These are phyloP conservation scores for Raffaelea ambrosiae DNA, from an alignment of 2,329 filamentous ascomycete genomes.

Conservation along the genomic window DNA sequence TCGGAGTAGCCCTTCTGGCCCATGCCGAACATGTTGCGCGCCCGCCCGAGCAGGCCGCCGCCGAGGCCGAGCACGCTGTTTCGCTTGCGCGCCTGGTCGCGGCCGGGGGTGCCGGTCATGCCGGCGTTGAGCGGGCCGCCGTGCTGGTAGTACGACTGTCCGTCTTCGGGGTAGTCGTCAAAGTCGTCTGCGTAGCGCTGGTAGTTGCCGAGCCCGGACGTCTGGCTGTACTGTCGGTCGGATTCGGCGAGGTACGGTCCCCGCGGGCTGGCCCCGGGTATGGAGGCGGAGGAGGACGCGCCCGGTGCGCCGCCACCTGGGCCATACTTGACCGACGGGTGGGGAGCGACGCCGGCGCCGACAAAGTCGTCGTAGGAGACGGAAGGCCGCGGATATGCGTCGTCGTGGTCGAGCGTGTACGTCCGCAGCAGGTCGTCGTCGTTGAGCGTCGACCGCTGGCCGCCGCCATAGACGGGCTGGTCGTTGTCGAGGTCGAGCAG, in stretches of 20 bases:
- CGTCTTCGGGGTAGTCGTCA: conserved; percentile 73
- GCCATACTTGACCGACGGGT: conserved; percentile 32
- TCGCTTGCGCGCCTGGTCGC: conserved; percentile 59
- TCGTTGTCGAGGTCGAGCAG: conserved; percentile 68
- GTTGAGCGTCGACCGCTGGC: conserved; percentile 58
- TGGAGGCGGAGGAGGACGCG: conserved; percentile 13
- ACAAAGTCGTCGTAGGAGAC: conserved; percentile 95
- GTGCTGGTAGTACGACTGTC: conserved; percentile 75
- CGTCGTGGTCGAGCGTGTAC: conserved; percentile 57
- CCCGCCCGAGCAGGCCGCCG: conserved; percentile 75
- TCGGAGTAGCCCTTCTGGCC: conserved; percentile 75
- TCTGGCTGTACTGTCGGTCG: conserved; percentile 57
- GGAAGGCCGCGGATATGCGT: conserved; percentile 62
- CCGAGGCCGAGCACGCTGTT: conserved; percentile 86
- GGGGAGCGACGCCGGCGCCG: conserved; percentile 51
- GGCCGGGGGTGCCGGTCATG: conserved; percentile 42
- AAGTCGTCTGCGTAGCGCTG: conserved; percentile 82
- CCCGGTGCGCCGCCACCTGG: conserved; percentile 16
- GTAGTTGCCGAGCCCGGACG: conserved; percentile 78
- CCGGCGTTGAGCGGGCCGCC: conserved; percentile 35
- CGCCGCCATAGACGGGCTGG: conserved; percentile 63
- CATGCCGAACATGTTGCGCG: conserved; percentile 89
- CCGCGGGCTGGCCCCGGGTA: conserved; percentile 18
- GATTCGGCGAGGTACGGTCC: conserved; percentile 32
- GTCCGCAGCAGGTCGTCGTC: conserved; percentile 73